Evolutionary conservation across 2,329 filamentous ascomycete genomes (phyloP).

Genomic region (Diaporthe helianthi): DNA sequence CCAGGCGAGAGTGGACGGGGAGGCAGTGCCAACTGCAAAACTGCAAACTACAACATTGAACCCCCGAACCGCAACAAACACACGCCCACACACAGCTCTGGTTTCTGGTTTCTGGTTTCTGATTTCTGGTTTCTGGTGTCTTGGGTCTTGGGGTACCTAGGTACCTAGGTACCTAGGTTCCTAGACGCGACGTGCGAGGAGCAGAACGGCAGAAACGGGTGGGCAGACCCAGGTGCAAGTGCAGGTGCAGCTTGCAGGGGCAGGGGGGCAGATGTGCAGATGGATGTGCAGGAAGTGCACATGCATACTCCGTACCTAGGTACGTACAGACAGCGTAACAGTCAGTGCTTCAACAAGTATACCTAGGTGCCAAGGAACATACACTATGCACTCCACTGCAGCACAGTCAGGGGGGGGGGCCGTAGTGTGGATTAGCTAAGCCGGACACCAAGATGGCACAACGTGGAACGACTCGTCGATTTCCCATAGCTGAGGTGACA

Average conservation of each 20-base stretch:
- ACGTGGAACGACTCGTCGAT: slow-evolving; percentile 20
- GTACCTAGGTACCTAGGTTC: neutral
- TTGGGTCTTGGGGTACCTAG: too few relatives aligned
- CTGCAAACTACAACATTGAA: too few relatives aligned
- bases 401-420: neutral
- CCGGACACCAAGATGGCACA: neutral
- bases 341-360: too few relatives aligned
- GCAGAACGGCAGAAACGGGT: neutral
- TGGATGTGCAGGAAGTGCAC: neutral
- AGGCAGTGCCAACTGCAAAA: slow-evolving; percentile 8
- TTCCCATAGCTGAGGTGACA: slow-evolving; percentile 1
- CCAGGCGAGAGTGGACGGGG: slow-evolving; percentile 18
- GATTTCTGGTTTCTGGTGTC: too few relatives aligned
- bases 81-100: neutral
- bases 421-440: slow-evolving; percentile 2
- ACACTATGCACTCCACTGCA: too few relatives aligned
- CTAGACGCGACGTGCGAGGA: slow-evolving; percentile 1
- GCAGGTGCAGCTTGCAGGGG: slow-evolving; percentile 1
- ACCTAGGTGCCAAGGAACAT: neutral
- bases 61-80: too few relatives aligned
- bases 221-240: slow-evolving; percentile 4
- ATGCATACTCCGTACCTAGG: neutral
- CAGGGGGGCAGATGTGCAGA: neutral
- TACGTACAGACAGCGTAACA: too few relatives aligned
- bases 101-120: too few relatives aligned